These are phyloP conservation scores for Cladochytrium replicatum DNA, from an alignment of 192 early-diverging fungal species.

Conservation along the genomic window DNA sequence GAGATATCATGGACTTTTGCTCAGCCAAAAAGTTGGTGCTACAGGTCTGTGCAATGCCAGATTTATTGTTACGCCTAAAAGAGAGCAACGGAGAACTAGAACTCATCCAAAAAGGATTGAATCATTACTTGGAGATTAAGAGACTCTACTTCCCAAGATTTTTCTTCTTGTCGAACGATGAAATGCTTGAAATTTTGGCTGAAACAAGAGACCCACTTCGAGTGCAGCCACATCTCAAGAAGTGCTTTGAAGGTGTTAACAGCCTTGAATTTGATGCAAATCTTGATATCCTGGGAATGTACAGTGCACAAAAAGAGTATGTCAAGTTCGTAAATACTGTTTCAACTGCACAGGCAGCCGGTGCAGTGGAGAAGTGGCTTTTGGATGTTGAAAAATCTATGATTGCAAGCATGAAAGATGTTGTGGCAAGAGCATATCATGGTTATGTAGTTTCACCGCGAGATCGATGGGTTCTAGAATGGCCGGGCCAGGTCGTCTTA, in stretches of 20 bases:
- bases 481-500: constrained; percentile 54
- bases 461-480: constrained; percentile 50
- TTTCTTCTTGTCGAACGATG: constrained; percentile 56
- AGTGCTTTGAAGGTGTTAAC: constrained; percentile 55
- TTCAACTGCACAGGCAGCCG: constrained; percentile 40
- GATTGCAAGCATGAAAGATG: constrained; percentile 36
- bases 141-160: constrained; percentile 49
- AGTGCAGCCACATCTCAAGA: constrained; percentile 54
- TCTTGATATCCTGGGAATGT: constrained; percentile 47
- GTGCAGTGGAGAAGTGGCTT: constrained; percentile 49
- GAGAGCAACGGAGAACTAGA: constrained; percentile 51
- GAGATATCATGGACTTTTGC: constrained; percentile 45
- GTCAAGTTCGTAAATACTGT: constrained; percentile 34
- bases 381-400: constrained; percentile 46
- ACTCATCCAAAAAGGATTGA: constrained; percentile 51
- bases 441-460: constrained; percentile 35
- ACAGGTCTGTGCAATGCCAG: constrained; percentile 42
- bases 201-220: constrained; percentile 48
- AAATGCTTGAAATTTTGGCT: constrained; percentile 54
- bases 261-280: constrained; percentile 46
- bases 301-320: constrained; percentile 46
- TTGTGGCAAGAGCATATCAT: constrained; percentile 24
- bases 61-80: constrained; percentile 35
- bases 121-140: constrained; percentile 53
- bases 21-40: constrained; percentile 36